Evolutionary conservation across 2,329 filamentous ascomycete genomes (phyloP).

Genomic region (Pezicula radicicola): DNA sequence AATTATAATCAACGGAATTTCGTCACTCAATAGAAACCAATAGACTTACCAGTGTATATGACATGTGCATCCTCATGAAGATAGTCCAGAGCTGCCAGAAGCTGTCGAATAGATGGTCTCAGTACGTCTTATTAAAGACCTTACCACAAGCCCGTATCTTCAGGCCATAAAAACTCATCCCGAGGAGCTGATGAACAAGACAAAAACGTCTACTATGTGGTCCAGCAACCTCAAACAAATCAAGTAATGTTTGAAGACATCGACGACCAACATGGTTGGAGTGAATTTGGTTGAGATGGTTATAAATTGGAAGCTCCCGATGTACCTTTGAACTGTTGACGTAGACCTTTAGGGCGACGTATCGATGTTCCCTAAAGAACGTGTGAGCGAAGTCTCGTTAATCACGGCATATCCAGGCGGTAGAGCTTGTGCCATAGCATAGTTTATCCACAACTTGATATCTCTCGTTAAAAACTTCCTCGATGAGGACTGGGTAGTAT

Average conservation of each 20-base stretch:
- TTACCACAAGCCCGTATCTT: constrained; percentile 29
- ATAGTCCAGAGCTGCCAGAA: constrained; percentile 43
- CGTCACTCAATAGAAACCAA: constrained; percentile 5
- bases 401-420: constrained; percentile 13
- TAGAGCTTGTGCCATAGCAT: constrained; percentile 16
- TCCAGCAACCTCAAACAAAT: constrained; percentile 34
- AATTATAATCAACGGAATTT: constrained; percentile 7
- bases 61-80: constrained; percentile 41
- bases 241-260: constrained; percentile 31
- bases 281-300: constrained; percentile 42
- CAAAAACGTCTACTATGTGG: constrained; percentile 34
- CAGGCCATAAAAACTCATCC: constrained; percentile 36
- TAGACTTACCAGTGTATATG: constrained; percentile 39
- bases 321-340: constrained; percentile 8
- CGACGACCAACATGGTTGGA: not conserved
- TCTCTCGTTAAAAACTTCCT: constrained; percentile 10
- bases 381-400: constrained; percentile 2
- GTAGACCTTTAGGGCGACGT: constrained; percentile 16
- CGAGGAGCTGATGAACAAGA: constrained; percentile 38
- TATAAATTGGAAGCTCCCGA: constrained; percentile 6
- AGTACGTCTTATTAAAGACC: constrained; percentile 28
- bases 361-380: constrained; percentile 11
- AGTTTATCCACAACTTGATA: constrained; percentile 18
- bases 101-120: constrained; percentile 27
- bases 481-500: constrained; percentile 15